These are phyloP conservation scores for Aspergillus pseudoviridinutans DNA, from an alignment of 2,329 filamentous ascomycete species.

Conservation along the genomic window DNA sequence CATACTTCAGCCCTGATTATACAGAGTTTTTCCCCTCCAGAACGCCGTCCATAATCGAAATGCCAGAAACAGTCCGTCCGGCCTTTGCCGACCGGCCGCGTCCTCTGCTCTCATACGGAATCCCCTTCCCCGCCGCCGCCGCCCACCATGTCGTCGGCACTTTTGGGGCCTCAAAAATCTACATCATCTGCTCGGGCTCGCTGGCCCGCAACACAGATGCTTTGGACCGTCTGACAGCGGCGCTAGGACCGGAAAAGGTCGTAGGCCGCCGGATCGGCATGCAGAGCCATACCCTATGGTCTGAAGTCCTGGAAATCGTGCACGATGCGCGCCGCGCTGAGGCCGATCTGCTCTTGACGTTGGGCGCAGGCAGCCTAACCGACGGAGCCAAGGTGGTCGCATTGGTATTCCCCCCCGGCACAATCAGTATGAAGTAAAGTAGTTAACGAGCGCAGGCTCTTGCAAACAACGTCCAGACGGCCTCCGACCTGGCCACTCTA, in stretches of 20 bases:
- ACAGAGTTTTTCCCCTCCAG: not conserved
- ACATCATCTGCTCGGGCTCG: constrained; percentile 50
- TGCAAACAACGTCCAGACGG: constrained; percentile 44
- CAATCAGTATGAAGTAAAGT: not conserved
- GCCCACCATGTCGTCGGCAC: constrained; percentile 43
- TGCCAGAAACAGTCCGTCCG: constrained; percentile 34
- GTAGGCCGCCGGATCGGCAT: constrained; percentile 50
- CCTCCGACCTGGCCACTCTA: constrained; percentile 39
- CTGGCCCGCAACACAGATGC: constrained; percentile 46
- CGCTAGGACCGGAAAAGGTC: constrained; percentile 36
- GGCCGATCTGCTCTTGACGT: constrained; percentile 51
- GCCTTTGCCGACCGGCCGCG: constrained; percentile 34
- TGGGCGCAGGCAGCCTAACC: constrained; percentile 55
- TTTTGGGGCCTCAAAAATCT: constrained; percentile 46
- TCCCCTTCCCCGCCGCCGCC: constrained; percentile 45
- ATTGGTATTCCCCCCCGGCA: constrained; percentile 29
- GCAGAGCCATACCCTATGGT: constrained; percentile 52
- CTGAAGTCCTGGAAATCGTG: constrained; percentile 49
- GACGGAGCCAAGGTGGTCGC: constrained; percentile 54
- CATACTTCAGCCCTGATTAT: not conserved
- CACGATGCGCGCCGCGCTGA: constrained; percentile 35
- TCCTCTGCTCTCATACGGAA: constrained; percentile 46
- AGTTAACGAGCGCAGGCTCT: constrained; percentile 32
- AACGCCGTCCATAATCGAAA: not conserved
- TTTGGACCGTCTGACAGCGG: constrained; percentile 39